Evolutionary conservation across 495 filamentous ascomycete genomes (phyloP).

Genomic region (Beverwykella pulmonaria): DNA sequence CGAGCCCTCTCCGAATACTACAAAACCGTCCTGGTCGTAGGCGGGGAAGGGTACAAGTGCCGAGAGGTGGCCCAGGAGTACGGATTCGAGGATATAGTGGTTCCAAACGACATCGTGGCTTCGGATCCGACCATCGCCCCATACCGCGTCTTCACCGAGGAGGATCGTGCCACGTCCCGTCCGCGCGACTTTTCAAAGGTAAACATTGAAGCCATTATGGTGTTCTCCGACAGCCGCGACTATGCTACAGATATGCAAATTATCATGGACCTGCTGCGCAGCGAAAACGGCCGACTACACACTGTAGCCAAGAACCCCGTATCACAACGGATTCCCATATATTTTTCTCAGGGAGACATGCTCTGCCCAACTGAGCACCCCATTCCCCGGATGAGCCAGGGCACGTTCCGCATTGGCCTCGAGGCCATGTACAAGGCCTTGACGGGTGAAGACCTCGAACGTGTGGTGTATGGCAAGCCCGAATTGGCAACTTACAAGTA

Average conservation of each 20-base stretch:
- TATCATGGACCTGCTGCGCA: constrained; percentile 79
- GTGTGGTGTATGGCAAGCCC: constrained; percentile 83
- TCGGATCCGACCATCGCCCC: constrained; percentile 64
- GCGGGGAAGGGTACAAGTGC: constrained; percentile 67
- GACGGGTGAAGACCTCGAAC: constrained; percentile 74
- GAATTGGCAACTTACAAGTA: constrained; percentile 80
- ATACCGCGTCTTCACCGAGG: constrained; percentile 62
- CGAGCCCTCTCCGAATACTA: constrained; percentile 68
- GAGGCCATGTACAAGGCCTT: constrained; percentile 79
- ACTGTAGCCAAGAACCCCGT: constrained; percentile 70
- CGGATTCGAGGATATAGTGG: constrained; percentile 66
- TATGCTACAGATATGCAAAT: constrained; percentile 84
- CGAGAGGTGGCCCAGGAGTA: constrained; percentile 67
- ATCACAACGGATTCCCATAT: constrained; percentile 70
- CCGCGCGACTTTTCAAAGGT: constrained; percentile 65
- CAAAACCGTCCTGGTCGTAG: constrained; percentile 65
- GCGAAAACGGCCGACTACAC: constrained; percentile 68
- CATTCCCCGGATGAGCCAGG: constrained; percentile 71
- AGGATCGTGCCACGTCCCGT: constrained; percentile 59
- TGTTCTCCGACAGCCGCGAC: constrained; percentile 82
- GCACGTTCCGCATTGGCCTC: constrained; percentile 73
- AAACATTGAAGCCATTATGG: constrained; percentile 81
- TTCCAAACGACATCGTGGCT: constrained; percentile 68
- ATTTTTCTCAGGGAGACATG: constrained; percentile 75
- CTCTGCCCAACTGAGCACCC: constrained; percentile 79